phyloP scores from a whole-genome alignment of 108 stramenopile genomes.

The Phaeodactylum tricornutum region DNA sequence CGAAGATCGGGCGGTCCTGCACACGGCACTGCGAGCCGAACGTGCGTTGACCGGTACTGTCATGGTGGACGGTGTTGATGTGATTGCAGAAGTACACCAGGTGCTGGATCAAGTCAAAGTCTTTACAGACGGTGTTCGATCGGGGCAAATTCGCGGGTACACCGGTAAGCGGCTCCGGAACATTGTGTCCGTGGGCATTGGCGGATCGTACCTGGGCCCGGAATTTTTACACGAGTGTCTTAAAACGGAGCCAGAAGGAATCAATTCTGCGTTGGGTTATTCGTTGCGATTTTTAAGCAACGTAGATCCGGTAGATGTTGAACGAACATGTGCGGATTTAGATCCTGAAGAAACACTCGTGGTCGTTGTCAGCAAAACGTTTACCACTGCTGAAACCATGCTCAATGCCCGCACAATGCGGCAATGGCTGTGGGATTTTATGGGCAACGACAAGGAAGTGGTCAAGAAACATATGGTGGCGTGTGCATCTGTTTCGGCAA shows the following conservation, averaged over 20 bases:
- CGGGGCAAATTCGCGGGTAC: slow-evolving; percentile 81
- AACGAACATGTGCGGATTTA: slow-evolving; percentile 86
- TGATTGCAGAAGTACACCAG: slow-evolving; percentile 84
- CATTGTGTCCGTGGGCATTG: slow-evolving; percentile 97
- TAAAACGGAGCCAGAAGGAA: slow-evolving; percentile 86
- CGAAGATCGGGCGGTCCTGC: slow-evolving; percentile 93
- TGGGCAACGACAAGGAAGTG: slow-evolving; percentile 85
- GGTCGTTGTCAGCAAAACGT: slow-evolving; percentile 97
- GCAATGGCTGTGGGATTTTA: slow-evolving; percentile 95
- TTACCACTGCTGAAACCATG: slow-evolving; percentile 99
- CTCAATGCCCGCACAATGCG: slow-evolving; percentile 95
- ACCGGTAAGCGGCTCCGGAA: slow-evolving; percentile 93
- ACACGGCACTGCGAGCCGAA: slow-evolving; percentile 92
- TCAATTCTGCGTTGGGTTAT: slow-evolving; percentile 79
- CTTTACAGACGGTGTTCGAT: slow-evolving; percentile 86
- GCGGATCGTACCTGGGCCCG: slow-evolving; percentile 95
- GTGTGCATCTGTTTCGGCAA: slow-evolving; percentile 63
- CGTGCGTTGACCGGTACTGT: slow-evolving; percentile 43
- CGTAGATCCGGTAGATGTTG: slow-evolving; percentile 98
- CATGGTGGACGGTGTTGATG: slow-evolving; percentile 83
- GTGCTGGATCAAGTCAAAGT: slow-evolving; percentile 83
- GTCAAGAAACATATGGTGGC: slow-evolving; percentile 97
- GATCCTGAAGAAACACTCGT: slow-evolving; percentile 89
- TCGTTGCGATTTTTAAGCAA: slow-evolving; percentile 92
- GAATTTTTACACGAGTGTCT: slow-evolving; percentile 97